Conservation (phyloP, 164 flowering plant genomes). For the Tetracentron sinense region DNA sequence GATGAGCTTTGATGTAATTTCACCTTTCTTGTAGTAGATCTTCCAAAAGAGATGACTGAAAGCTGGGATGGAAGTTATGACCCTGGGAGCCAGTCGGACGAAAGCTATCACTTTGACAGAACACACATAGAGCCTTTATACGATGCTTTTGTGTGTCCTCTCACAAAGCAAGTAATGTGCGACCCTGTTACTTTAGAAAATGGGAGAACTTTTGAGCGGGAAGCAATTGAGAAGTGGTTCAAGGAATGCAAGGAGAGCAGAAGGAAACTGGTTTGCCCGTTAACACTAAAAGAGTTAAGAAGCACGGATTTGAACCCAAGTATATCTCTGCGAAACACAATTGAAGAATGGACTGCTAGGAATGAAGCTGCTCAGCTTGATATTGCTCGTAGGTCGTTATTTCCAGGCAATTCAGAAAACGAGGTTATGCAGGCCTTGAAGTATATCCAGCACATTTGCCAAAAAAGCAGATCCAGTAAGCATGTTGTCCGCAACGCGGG, state of each 20-base stretch:
- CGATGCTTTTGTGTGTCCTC: slow-evolving; percentile 88
- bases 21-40: slow-evolving; percentile 7
- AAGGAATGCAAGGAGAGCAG: slow-evolving; percentile 75
- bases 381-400: slow-evolving; percentile 58
- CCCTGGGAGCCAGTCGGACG: slow-evolving; percentile 68
- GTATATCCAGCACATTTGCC: slow-evolving; percentile 59
- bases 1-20: slow-evolving; percentile 1
- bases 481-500: slow-evolving; percentile 57
- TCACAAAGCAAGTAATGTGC: slow-evolving; percentile 86
- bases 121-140: slow-evolving; percentile 74
- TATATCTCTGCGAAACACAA: slow-evolving; percentile 75
- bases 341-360: slow-evolving; percentile 91
- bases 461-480: slow-evolving; percentile 51
- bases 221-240: slow-evolving; percentile 95
- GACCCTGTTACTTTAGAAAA: slow-evolving; percentile 91
- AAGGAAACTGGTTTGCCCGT: slow-evolving; percentile 73
- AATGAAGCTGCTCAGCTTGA: slow-evolving; percentile 87
- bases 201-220: slow-evolving; percentile 88
- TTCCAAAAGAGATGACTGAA: slow-evolving; percentile 49
- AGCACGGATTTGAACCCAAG: slow-evolving; percentile 81
- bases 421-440: slow-evolving; percentile 62
- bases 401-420: slow-evolving; percentile 44
- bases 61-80: slow-evolving; percentile 70
- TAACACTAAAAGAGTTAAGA: slow-evolving; percentile 63
- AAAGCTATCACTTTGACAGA: slow-evolving; percentile 63